These are phyloP conservation scores for Pichia eremophila DNA, from an alignment of 805 yeast species.

Conservation along the genomic window DNA sequence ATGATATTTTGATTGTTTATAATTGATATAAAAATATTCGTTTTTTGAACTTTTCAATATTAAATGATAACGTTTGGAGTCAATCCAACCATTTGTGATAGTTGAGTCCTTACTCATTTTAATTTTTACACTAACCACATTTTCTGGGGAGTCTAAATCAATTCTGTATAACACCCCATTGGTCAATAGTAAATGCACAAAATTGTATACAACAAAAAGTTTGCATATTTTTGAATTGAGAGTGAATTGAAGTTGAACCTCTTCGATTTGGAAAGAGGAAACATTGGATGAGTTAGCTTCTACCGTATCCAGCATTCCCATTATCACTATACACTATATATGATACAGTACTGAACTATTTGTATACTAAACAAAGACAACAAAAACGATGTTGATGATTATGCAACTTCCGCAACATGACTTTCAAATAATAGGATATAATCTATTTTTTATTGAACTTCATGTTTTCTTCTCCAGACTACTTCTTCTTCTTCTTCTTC, in stretches of 20 bases:
- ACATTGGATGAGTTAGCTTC: conserved; percentile 6
- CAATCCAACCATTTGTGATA: conserved; percentile 32
- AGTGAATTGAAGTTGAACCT: conserved; percentile 27
- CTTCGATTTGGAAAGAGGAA: conserved; percentile 20
- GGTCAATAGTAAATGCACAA: conserved; percentile 44
- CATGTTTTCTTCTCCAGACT: too few relatives aligned
- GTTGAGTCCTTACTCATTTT: conserved; percentile 18
- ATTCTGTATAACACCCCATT: conserved; percentile 53
- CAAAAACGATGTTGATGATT: too few relatives aligned
- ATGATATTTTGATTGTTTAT: conserved; percentile 32
- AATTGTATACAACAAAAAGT: conserved; percentile 47
- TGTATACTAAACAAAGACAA: too few relatives aligned
- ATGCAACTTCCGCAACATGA: neutral
- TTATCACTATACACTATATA: neutral
- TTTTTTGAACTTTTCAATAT: conserved; percentile 37
- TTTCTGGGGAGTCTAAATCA: conserved; percentile 55
- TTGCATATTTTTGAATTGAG: conserved; percentile 30
- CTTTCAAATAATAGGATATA: too few relatives aligned
- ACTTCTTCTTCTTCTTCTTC: too few relatives aligned
- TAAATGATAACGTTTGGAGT: conserved; percentile 43
- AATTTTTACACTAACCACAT: conserved; percentile 35
- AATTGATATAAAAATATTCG: conserved; percentile 41
- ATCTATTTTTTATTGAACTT: too few relatives aligned
- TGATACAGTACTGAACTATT: too few relatives aligned
- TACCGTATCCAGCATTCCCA: conserved; percentile 12